phyloP scores from a whole-genome alignment of 805 yeast genomes.

The Saccharomycopsis amapae region DNA sequence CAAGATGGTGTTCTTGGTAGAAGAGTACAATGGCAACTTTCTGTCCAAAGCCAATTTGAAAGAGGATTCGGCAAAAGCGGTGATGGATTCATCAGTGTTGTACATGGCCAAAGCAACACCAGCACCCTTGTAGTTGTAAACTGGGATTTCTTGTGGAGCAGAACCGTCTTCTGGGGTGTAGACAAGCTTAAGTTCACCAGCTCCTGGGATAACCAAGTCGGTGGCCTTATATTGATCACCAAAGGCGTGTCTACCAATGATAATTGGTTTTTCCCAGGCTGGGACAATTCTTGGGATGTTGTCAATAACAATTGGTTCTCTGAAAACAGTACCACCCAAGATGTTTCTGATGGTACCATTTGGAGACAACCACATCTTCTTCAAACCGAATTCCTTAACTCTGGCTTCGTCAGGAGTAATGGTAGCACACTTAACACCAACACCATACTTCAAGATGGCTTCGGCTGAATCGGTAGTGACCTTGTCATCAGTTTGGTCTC shows the following conservation, averaged over 20 bases:
- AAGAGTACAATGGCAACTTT: conserved; percentile 55
- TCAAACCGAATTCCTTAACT: conserved; percentile 64
- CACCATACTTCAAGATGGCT: conserved; percentile 68
- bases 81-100: conserved; percentile 72
- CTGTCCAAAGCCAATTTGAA: conserved; percentile 66
- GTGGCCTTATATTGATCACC: conserved; percentile 84
- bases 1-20: conserved; percentile 76
- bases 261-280: conserved; percentile 75
- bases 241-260: conserved; percentile 80
- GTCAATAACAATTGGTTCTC: conserved; percentile 77
- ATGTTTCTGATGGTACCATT: conserved; percentile 81
- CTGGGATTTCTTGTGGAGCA: conserved; percentile 40
- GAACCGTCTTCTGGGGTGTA: conserved; percentile 59
- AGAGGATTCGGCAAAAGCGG: conserved; percentile 73
- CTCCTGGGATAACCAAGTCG: conserved; percentile 57
- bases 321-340: conserved; percentile 74
- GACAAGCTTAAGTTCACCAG: conserved; percentile 60
- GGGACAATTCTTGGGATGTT: conserved; percentile 72
- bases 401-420: conserved; percentile 80
- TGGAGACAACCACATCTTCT: conserved; percentile 82
- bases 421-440: conserved; percentile 80
- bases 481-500: conserved; percentile 67
- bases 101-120: conserved; percentile 83
- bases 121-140: conserved; percentile 54
- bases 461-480: conserved; percentile 74